Evolutionary conservation across 139 green algal species (phyloP).

Genomic region (Ostreobium quekettii): DNA sequence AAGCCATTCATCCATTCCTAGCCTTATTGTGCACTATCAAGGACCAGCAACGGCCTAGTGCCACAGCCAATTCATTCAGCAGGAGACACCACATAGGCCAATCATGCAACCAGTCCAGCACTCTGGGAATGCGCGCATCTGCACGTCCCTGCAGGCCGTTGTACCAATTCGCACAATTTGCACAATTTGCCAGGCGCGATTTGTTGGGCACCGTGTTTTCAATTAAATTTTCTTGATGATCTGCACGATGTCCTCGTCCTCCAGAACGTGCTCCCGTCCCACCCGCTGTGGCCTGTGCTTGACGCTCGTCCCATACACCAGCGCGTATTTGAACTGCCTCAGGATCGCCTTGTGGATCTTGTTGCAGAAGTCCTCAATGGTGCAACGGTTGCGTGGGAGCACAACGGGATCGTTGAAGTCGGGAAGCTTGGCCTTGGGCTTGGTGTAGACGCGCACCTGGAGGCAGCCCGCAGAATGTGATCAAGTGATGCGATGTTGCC

Average conservation of each 20-base stretch:
- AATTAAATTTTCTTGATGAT: slow-evolving; percentile 79
- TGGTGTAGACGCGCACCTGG: slow-evolving; percentile 75
- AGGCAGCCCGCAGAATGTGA: not conserved
- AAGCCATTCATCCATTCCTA: no score
- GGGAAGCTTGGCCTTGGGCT: slow-evolving; percentile 87
- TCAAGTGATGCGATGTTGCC: not conserved
- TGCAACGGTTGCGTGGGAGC: slow-evolving; percentile 47
- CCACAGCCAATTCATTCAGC: no score
- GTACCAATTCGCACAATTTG: no score
- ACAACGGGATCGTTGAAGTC: slow-evolving; percentile 97
- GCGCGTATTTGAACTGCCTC: slow-evolving; percentile 92
- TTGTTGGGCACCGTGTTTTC: no score
- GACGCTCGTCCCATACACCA: slow-evolving; percentile 77
- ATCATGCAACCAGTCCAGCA: no score
- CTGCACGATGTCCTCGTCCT: slow-evolving; percentile 96
- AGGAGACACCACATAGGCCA: no score
- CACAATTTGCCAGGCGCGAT: no score
- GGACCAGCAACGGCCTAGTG: no score
- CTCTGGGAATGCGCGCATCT: no score
- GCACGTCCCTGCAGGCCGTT: no score
- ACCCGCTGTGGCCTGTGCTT: slow-evolving; percentile 93
- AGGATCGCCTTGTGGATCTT: slow-evolving; percentile 73
- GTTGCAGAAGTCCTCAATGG: slow-evolving; percentile 95
- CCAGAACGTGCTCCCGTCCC: slow-evolving; percentile 87
- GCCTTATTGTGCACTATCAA: no score